Base-by-base conservation (phyloP, 257 asterid species). In the Nicotiana tabacum region DNA sequence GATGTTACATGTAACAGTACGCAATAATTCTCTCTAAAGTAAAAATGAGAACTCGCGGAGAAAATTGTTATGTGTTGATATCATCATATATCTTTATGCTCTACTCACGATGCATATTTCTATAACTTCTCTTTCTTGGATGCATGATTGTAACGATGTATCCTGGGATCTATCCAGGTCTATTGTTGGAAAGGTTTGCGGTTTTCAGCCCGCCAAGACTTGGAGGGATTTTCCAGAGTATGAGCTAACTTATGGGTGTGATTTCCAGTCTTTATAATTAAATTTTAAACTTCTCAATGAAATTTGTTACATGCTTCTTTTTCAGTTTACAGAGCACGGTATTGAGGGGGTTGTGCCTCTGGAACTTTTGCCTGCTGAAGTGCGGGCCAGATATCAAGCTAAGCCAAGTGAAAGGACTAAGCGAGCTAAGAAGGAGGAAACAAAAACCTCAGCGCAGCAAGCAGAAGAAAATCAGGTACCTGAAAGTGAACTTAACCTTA, bases 121-220 rank as follows among this genome's bases (percentile, higher is more conserved):
- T 76, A 2, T 51, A n/a, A 51, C 80, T 76, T 51, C 29, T 29
- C 16, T 51, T 76, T 51, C 46, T 51, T 51, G 80, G 64, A 16
- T 51, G 80, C 43, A 29, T 10, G 16, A 67, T 51, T 76, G 15
- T 51, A 76, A 76, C 53, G 62, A 76, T 76, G 57, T 53, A 27
- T 76, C 80, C 46, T 76, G 64, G 62, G 43, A 48, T 51, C 64
- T 81, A 70, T 89, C 69, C 87, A 94, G 99, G 99, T 96, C 60
- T 96, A 94, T 88, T 96, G 98, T 88, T 96, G 99, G 99, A 96
- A 96, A 92, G 98, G 98, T 83, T 88, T 96, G 66, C 91, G 98
- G 89, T 96, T 96, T 86, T 94, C 99, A 77, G 98, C 99, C 77
- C 91, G 99, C 60, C 99, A 94, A 88, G 99, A 96, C 89, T 86